A percentile compares a stretch with the other conserved stretches of the same genome.
These are phyloP conservation scores for Ulmus americana DNA, from an alignment of 331 rosid species.

Conservation along the genomic window DNA sequence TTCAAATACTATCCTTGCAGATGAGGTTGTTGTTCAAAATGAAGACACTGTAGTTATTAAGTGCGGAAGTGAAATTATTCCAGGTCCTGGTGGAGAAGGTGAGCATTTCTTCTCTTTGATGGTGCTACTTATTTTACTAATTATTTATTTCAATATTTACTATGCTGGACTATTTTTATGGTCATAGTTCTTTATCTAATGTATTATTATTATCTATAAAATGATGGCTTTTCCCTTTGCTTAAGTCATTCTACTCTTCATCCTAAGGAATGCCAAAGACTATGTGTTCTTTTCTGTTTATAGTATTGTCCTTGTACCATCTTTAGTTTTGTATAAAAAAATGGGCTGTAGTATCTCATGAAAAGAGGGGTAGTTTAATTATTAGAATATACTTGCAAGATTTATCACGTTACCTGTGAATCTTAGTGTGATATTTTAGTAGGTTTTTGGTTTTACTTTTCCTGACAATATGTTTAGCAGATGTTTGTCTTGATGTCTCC, in stretches of 20 bases:
- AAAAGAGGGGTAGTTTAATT: too few relatives aligned
- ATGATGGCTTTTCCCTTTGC: too few relatives aligned
- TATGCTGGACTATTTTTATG: background rate
- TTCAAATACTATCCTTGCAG: slow-evolving; percentile 52
- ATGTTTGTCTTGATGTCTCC: slow-evolving; percentile 4
- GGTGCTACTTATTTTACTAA: background rate
- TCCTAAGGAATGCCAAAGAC: too few relatives aligned
- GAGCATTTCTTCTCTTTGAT: slow-evolving; percentile 18
- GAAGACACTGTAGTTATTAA: slow-evolving; percentile 43
- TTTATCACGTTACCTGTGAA: background rate
- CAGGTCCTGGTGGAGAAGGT: slow-evolving; percentile 64
- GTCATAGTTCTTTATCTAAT: background rate
- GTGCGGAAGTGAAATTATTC: slow-evolving; percentile 64
- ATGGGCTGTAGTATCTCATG: too few relatives aligned
- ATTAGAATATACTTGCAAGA: too few relatives aligned
- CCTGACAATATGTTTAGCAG: background rate
- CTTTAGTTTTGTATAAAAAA: too few relatives aligned
- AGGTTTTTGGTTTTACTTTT: slow-evolving; percentile 2
- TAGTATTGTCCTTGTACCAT: too few relatives aligned
- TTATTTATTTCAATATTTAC: background rate
- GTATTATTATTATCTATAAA: background rate
- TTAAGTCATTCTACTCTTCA: too few relatives aligned
- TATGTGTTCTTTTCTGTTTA: too few relatives aligned
- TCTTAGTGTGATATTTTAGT: background rate
- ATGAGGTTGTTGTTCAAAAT: slow-evolving; percentile 41